These are phyloP conservation scores for Elaeis oleifera DNA, from an alignment of 202 grass and related monocot genomes.

Conservation along the genomic window DNA sequence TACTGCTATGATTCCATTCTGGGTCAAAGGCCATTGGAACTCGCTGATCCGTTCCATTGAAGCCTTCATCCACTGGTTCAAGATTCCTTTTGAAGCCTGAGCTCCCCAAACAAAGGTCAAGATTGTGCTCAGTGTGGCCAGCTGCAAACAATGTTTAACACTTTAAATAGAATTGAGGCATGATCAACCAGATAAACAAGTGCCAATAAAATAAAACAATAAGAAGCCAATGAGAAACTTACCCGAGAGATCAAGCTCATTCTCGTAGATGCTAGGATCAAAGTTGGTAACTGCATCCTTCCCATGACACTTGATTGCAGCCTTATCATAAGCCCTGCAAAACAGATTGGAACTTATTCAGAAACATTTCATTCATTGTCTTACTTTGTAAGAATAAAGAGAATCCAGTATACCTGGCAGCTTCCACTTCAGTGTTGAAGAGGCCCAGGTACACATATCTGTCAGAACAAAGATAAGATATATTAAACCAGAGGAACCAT, in stretches of 20 bases:
- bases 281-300: constrained; percentile 57
- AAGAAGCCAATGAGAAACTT: constrained; percentile 8
- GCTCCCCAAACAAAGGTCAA: constrained; percentile 51
- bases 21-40: neutral
- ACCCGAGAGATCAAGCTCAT: constrained; percentile 23
- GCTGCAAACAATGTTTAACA: constrained; percentile 19
- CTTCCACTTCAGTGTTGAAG: constrained; percentile 64
- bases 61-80: neutral
- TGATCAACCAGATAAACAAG: no score
- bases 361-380: neutral
- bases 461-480: constrained; percentile 1
- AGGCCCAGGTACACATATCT: constrained; percentile 75
- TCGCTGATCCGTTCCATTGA: constrained; percentile 1
- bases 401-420: constrained; percentile 36
- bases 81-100: constrained; percentile 20
- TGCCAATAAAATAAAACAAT: neutral
- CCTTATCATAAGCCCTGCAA: constrained; percentile 57
- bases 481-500: neutral
- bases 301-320: constrained; percentile 38
- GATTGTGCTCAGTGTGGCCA: constrained; percentile 30
- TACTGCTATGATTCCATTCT: neutral
- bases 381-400: neutral
- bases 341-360: neutral
- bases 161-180: no score
- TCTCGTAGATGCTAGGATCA: constrained; percentile 19